Conservation (phyloP, 805 yeast species). For the Candida maesae region DNA sequence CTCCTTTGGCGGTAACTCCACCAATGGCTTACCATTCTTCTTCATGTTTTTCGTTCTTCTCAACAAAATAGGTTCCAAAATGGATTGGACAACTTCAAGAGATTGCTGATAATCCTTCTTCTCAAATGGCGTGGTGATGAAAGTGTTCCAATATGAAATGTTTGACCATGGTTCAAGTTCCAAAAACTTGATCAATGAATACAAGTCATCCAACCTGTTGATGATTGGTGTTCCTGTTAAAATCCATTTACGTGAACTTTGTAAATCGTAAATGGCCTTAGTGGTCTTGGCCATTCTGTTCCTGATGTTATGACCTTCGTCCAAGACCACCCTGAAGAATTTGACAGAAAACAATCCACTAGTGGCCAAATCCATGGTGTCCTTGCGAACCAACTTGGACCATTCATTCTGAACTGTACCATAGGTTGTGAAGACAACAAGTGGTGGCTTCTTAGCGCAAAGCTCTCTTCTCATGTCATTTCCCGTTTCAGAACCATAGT, state of each 20-base stretch:
- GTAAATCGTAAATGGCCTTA: conserved; percentile 66
- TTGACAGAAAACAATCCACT: conserved; percentile 67
- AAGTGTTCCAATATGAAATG: conserved; percentile 81
- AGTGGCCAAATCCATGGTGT: conserved; percentile 20
- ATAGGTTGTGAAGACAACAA: conserved; percentile 77
- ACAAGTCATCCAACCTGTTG: conserved; percentile 82
- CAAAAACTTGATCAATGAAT: conserved; percentile 68
- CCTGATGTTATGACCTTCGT: conserved; percentile 88
- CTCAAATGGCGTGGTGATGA: conserved; percentile 80
- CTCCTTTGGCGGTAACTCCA: conserved; percentile 72
- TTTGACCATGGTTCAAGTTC: conserved; percentile 88
- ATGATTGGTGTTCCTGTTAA: conserved; percentile 93
- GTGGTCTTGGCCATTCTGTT: conserved; percentile 78
- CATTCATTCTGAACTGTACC: conserved; percentile 83
- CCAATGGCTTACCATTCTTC: conserved; percentile 71
- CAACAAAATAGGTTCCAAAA: conserved; percentile 76
- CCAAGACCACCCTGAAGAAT: conserved; percentile 74
- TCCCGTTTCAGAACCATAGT: conserved; percentile 67
- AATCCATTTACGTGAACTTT: conserved; percentile 71
- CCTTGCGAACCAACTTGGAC: conserved; percentile 35
- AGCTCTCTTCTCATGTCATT: conserved; percentile 43
- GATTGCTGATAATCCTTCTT: conserved; percentile 67
- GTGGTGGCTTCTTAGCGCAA: conserved; percentile 50
- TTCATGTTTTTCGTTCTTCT: conserved; percentile 86
- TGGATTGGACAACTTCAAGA: conserved; percentile 77